Base-by-base conservation (phyloP, 352 stramenopile genomes). In the Thraustochytrium aureum region DNA sequence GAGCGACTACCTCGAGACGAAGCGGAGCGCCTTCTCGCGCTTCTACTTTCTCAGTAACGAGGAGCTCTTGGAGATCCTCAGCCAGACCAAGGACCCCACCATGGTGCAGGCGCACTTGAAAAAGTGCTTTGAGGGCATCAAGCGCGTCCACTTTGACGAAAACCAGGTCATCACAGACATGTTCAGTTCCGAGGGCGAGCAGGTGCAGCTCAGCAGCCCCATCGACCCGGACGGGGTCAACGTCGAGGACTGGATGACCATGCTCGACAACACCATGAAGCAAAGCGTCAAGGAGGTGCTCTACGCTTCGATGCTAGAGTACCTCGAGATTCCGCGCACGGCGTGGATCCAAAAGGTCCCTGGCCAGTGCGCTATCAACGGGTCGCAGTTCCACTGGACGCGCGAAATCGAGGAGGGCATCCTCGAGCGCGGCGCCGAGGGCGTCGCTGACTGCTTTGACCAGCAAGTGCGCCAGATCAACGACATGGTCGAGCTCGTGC, bases 1-100 rank as follows among this genome's bases (percentile, higher is more conserved):
- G 56, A 95, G 90, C 47, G 93, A 98, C 75, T 98, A 97, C 62
- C 87, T 98, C 37, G 93, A 98, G 83, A 97, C 93, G 0, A 98
- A 98, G 83, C 88, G 93, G 2, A 93, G 90, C 1, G 92, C 89
- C 1, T 97, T 97, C 69, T 90, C 91, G 64, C 89, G 93, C 1
- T 98, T 98, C 72, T 98, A 97, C 86, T 98, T 98, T 79, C 81
- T 98, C 17, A 96, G 92, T 33, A 97, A 97, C 83, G 93, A 97
- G 75, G 93, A 98, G 74, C 83, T 98, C 30, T 86, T 98, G 1
- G 96, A 94, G 26, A 98, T 98, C 82, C 84, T 98, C 2, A 97
- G 91, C 4, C 92, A 98, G 84, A 96, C 91, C 41, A 98, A 98
- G 73, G 94, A 98, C 81, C 93, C 96, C 1, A 91, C 93, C 47